These are phyloP conservation scores for Fraxinus nigra DNA, from an alignment of 305 asterid species.

Conservation along the genomic window DNA sequence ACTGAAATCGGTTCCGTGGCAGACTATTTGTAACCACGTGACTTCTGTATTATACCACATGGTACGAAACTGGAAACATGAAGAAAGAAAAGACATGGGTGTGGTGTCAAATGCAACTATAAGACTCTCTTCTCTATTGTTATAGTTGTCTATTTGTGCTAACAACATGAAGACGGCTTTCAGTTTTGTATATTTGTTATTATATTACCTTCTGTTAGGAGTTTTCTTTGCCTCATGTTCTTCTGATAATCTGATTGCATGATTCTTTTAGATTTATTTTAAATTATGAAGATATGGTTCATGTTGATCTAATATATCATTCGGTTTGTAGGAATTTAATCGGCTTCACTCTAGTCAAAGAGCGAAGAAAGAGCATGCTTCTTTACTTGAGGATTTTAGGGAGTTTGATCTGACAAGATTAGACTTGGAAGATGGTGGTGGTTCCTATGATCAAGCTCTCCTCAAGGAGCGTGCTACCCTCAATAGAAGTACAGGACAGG, in stretches of 20 bases:
- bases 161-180: background rate
- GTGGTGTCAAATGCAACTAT: background rate
- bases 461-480: slow-evolving; percentile 84
- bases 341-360: slow-evolving; percentile 83
- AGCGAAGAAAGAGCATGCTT: slow-evolving; percentile 95
- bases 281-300: slow-evolving; percentile 11
- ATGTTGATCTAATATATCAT: slow-evolving; percentile 23
- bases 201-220: background rate
- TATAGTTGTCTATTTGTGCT: background rate
- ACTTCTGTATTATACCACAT: background rate
- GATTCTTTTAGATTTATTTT: slow-evolving; percentile 13
- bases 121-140: background rate
- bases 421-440: slow-evolving; percentile 90
- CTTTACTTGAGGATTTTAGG: slow-evolving; percentile 91
- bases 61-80: background rate
- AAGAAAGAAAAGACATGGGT: background rate
- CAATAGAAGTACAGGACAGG: slow-evolving; percentile 82
- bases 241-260: background rate
- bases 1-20: background rate
- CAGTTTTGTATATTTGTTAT: background rate
- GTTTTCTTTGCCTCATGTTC: background rate
- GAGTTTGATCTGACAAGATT: slow-evolving; percentile 90
- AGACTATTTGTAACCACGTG: background rate
- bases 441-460: slow-evolving; percentile 79
- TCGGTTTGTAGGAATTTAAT: slow-evolving; percentile 64